Conservation (phyloP, 257 asterid species). For the Leptodermis oblonga region DNA sequence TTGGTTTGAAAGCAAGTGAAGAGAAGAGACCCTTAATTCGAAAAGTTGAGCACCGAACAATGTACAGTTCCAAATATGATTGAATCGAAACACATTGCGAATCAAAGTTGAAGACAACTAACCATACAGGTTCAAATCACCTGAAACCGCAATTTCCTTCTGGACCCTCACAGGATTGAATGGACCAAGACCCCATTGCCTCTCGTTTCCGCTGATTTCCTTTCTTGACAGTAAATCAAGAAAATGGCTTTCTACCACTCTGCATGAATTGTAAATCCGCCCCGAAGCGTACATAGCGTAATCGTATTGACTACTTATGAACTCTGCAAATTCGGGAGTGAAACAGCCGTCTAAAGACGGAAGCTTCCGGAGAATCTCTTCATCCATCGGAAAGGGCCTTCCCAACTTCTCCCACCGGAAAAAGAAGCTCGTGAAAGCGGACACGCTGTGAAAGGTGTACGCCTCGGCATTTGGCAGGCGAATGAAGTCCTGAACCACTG, state of each 20-base stretch:
- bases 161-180: slow-evolving; percentile 46
- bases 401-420: slow-evolving; percentile 29
- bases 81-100: too few species aligned
- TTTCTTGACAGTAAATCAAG: slow-evolving; percentile 35
- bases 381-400: slow-evolving; percentile 28
- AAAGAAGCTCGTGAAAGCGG: slow-evolving; percentile 36
- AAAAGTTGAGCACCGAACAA: too few species aligned
- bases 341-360: slow-evolving; percentile 40
- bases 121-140: too few species aligned
- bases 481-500: slow-evolving; percentile 37
- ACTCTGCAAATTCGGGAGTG: slow-evolving; percentile 34
- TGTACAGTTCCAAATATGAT: too few species aligned
- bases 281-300: slow-evolving; percentile 26
- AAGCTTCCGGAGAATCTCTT: slow-evolving; percentile 7
- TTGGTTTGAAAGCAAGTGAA: too few species aligned
- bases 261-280: slow-evolving; percentile 47
- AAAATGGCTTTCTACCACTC: slow-evolving; percentile 39
- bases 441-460: slow-evolving; percentile 41
- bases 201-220: slow-evolving; percentile 23
- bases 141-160: too few species aligned
- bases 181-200: slow-evolving; percentile 68
- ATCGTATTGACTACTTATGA: slow-evolving; percentile 8
- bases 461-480: slow-evolving; percentile 33
- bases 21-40: too few species aligned
- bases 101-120: too few species aligned